Evolutionary conservation across 345 rosid species (phyloP), one percentile per base, ranked within the genome.

Genomic region (Syzygium aqueum): DNA sequence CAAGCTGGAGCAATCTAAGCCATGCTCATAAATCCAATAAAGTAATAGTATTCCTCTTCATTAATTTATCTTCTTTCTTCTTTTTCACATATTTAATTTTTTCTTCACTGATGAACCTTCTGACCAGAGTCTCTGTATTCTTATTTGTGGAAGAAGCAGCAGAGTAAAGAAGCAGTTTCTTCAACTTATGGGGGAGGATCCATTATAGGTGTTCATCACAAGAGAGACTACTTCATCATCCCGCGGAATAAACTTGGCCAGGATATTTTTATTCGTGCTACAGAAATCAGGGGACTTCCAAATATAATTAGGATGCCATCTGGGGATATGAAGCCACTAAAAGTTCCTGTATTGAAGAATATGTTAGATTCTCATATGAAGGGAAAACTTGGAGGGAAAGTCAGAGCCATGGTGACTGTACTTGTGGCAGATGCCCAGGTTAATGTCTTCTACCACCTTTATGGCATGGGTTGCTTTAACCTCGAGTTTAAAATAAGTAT

Each of bases 231-330:
- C 91, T 96, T 89, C 85, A 94, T 97, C 90, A 91, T 96, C 87
- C 98, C 99, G 56, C 95, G 94, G 88, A 97, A 97, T 92, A 96
- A 95, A 92, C 97, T 97, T 90, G 99, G 99, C 87, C 96, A 93
- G 90, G 99, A 97, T 89, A 95, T 97, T 88, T 96, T 93, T 90
- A 91, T 97, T 77, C 94, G 97, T 84, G 94, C 96, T 82, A 91
- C 93, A 27, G 96, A 96, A 90, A 91, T 89, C 85, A 89, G 90
- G 90, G 97, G 96, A 53, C 90, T 89, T 51, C 89, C 93, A 14
- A 93, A 94, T 88, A 88, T 94, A 61, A 90, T 91, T 86, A 94
- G 93, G 91, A 94, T 97, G 98, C 97, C 98, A 87, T 96, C 99
- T 90, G 99, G 99, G 87, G 97, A 95, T 93, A 88, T 86, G 88